A percentile compares a stretch with the other conserved stretches of the same genome.
Conservation (phyloP, 345 rosid genomes). For the Eucalyptus polyanthemos region DNA sequence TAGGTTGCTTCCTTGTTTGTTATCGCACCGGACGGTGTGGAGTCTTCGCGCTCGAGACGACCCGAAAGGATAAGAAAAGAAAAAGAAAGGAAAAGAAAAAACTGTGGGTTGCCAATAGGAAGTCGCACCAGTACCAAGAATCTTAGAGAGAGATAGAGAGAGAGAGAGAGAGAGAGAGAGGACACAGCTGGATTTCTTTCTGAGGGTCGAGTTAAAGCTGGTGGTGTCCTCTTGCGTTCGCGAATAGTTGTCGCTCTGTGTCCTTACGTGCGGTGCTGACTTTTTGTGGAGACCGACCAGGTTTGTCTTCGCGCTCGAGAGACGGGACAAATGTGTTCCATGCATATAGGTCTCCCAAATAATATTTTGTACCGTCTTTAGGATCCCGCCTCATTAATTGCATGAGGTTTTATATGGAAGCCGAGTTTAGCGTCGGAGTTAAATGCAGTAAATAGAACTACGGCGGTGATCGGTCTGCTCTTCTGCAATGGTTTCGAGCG, state of each 20-base stretch:
- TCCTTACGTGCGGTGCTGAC: background rate
- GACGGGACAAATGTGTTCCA: background rate
- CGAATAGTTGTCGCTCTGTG: background rate
- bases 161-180: background rate
- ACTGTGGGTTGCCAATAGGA: background rate
- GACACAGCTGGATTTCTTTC: background rate
- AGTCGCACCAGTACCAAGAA: background rate
- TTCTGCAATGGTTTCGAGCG: background rate
- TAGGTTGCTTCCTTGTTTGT: background rate
- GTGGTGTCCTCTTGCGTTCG: background rate
- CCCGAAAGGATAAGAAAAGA: background rate
- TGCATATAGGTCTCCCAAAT: background rate
- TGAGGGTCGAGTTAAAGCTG: background rate
- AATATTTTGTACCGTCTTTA: background rate
- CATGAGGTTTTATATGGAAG: background rate
- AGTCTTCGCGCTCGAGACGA: background rate
- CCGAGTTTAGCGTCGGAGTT: background rate
- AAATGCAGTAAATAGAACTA: background rate
- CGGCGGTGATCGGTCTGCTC: background rate
- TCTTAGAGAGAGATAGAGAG: background rate
- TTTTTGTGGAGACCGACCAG: background rate
- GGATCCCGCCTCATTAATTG: background rate
- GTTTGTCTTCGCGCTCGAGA: background rate
- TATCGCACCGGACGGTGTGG: background rate
- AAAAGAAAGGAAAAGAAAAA: background rate